Evolutionary conservation across 2,329 filamentous ascomycete species (phyloP).

Genomic region (Rutstroemia sp.): DNA sequence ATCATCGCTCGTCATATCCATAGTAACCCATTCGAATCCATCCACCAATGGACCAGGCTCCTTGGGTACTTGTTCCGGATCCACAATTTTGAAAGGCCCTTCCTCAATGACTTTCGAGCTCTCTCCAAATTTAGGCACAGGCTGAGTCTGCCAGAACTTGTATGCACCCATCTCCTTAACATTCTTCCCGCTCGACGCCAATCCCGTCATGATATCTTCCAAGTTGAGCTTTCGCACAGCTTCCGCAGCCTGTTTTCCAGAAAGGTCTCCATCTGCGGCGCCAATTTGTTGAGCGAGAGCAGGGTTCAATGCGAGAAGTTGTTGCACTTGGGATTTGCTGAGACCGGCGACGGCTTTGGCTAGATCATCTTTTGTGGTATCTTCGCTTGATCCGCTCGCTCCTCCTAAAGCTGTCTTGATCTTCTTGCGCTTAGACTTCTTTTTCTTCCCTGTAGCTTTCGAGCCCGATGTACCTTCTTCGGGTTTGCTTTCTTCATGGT

Average conservation of each 20-base stretch:
- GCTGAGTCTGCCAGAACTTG: slow-evolving; percentile 98
- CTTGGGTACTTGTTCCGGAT: slow-evolving; percentile 70
- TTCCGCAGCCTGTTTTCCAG: slow-evolving; percentile 38
- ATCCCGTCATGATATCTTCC: slow-evolving; percentile 65
- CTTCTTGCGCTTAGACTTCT: slow-evolving; percentile 61
- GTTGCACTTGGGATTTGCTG: slow-evolving; percentile 49
- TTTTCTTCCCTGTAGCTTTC: slow-evolving; percentile 39
- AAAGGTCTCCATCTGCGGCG: slow-evolving; percentile 31
- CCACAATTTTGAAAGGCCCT: slow-evolving; percentile 76
- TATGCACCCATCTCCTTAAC: slow-evolving; percentile 94
- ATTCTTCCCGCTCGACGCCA: slow-evolving; percentile 76
- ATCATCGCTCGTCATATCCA: slow-evolving; percentile 72
- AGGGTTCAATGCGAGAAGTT: slow-evolving; percentile 67
- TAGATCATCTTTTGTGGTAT: slow-evolving; percentile 41
- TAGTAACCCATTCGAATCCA: slow-evolving; percentile 89
- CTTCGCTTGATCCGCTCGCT: slow-evolving; percentile 21
- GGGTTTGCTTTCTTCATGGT: slow-evolving; percentile 27
- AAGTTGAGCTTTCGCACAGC: slow-evolving; percentile 57
- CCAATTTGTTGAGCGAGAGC: slow-evolving; percentile 54
- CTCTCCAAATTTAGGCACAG: slow-evolving; percentile 76
- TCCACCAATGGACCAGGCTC: slow-evolving; percentile 67
- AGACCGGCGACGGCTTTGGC: slow-evolving; percentile 36
- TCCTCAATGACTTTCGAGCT: slow-evolving; percentile 54
- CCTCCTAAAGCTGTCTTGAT: slow-evolving; percentile 36
- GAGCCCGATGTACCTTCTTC: slow-evolving; percentile 24